These are phyloP conservation scores for Skeletonema menzelii DNA, from an alignment of 108 stramenopile genomes.

Conservation along the genomic window DNA sequence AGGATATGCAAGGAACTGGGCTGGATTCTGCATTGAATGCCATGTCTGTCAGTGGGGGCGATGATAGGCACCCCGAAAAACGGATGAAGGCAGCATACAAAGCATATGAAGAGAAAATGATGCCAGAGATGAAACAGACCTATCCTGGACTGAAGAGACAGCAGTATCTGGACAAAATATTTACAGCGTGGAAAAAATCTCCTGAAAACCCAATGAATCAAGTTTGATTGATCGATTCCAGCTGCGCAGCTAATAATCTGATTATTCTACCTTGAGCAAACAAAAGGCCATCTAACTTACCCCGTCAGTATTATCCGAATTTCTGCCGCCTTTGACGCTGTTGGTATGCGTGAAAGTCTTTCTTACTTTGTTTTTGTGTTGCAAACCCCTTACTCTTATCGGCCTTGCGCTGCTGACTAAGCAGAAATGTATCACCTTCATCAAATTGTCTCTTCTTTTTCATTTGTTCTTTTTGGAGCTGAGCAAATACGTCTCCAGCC, in stretches of 20 bases:
- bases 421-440: background rate
- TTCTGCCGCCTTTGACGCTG: conserved; percentile 33
- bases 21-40: conserved; percentile 48
- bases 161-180: conserved; percentile 94
- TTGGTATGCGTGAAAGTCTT: conserved; percentile 24
- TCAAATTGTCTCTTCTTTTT: conserved; percentile 1
- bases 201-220: conserved; percentile 94
- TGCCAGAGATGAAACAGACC: conserved; percentile 81
- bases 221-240: background rate
- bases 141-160: conserved; percentile 89
- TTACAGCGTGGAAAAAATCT: conserved; percentile 85
- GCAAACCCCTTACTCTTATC: conserved; percentile 43
- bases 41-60: conserved; percentile 40
- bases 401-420: conserved; percentile 5
- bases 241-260: background rate
- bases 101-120: conserved; percentile 88
- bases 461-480: conserved; percentile 17
- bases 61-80: conserved; percentile 55
- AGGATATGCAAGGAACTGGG: conserved; percentile 58
- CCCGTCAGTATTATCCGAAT: conserved; percentile 7
- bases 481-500: conserved; percentile 31
- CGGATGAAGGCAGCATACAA: conserved; percentile 83
- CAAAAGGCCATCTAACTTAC: background rate
- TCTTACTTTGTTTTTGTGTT: conserved; percentile 35
- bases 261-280: background rate